Conservation (phyloP, 2,329 filamentous ascomycete genomes). For the Stylonectria norvegica region DNA sequence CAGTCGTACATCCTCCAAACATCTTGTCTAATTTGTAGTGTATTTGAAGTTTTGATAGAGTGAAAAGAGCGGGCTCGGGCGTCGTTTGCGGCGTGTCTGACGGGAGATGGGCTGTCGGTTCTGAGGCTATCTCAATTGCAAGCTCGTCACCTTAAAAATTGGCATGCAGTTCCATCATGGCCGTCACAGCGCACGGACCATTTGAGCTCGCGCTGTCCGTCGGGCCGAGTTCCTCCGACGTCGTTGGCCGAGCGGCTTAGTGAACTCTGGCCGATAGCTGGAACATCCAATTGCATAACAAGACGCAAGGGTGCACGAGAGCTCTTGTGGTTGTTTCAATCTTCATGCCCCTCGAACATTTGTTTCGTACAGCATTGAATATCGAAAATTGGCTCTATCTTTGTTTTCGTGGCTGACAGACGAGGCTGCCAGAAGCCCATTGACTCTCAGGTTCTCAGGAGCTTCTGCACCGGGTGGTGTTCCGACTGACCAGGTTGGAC, state of each 20-base stretch:
- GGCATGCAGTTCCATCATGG: conserved; percentile 4
- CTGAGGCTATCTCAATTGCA: conserved; percentile 25
- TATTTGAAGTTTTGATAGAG: conserved; percentile 1
- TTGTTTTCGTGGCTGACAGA: neutral
- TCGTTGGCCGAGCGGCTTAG: conserved; percentile 13
- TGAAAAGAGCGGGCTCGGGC: neutral
- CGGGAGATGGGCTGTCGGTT: conserved; percentile 13
- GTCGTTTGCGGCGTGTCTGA: too few relatives aligned
- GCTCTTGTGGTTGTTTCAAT: too few relatives aligned
- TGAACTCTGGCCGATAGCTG: conserved; percentile 6
- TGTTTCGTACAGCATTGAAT: too few relatives aligned
- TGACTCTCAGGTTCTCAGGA: too few relatives aligned
- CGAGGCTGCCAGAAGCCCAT: neutral
- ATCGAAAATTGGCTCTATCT: too few relatives aligned
- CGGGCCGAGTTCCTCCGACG: neutral
- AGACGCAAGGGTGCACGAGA: too few relatives aligned
- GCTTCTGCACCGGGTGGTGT: neutral
- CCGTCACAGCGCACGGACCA: conserved; percentile 14
- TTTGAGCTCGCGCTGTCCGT: neutral
- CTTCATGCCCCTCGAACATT: too few relatives aligned
- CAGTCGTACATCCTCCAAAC: conserved; percentile 61
- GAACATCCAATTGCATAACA: neutral
- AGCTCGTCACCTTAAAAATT: conserved; percentile 20
- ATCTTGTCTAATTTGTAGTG: conserved; percentile 39
- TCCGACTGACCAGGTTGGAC: neutral